phyloP scores from a whole-genome alignment of 305 asterid genomes.

The Petunia hybrid region DNA sequence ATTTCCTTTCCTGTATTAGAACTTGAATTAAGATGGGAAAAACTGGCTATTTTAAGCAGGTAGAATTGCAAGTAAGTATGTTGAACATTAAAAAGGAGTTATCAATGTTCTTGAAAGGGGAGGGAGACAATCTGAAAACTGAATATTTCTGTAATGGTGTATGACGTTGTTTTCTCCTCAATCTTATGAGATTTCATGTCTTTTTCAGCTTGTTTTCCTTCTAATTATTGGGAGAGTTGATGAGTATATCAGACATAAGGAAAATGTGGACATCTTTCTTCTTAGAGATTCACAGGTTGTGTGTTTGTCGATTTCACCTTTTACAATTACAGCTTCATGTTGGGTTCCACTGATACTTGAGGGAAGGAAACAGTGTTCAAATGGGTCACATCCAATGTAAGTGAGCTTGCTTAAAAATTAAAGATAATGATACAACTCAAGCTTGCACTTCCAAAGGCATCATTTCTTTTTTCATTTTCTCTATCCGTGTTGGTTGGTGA shows the following conservation, averaged over 20 bases:
- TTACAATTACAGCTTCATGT: constrained; percentile 4
- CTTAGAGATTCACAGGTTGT: background rate
- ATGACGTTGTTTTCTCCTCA: background rate
- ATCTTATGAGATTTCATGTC: background rate
- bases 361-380: constrained; percentile 20
- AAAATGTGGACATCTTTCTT: constrained; percentile 10
- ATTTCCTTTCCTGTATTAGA: background rate
- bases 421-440: background rate
- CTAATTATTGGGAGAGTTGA: constrained; percentile 14
- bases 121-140: constrained; percentile 20
- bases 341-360: constrained; percentile 5
- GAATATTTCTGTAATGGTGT: background rate
- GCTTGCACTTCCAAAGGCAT: constrained; percentile 19
- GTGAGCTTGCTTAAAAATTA: constrained; percentile 6
- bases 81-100: background rate
- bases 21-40: constrained; percentile 12
- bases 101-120: background rate
- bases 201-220: constrained; percentile 1
- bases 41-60: background rate
- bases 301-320: background rate
- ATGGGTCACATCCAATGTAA: background rate
- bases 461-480: background rate
- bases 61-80: background rate
- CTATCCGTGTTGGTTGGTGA: background rate
- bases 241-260: background rate